Base-by-base conservation (phyloP, 2,329 filamentous ascomycete species). In the Nothophaeocryptopus gaeumannii region DNA sequence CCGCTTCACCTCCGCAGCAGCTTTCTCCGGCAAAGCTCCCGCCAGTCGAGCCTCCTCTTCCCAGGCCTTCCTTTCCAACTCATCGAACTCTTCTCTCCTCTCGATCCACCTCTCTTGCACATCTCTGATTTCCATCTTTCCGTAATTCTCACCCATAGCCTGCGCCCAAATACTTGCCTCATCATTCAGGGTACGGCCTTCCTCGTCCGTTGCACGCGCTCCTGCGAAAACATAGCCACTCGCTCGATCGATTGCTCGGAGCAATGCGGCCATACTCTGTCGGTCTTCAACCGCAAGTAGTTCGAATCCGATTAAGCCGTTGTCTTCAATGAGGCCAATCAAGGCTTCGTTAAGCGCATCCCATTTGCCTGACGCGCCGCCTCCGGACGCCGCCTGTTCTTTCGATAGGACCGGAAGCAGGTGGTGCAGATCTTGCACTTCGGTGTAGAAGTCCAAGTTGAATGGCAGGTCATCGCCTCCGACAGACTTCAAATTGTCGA, bases 51-150 rank as follows among this genome's bases (percentile, higher is more conserved):
- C 82, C 70, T 95, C 87, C 60, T 87, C 84, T 63, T 91, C 88
- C 74, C 85, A 83, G 47, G 85, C 81, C 63, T 82, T 81, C 51
- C 78, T 76, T 75, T 97, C 93, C 53, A 83, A 73, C 60, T 85
- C 84, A 69, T 99, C 93, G 64, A 89, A 89, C 58, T 86, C 89
- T 12, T 91, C 91, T 67, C 91, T 93, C 35, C 85, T 79, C 71
- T 97, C 92, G 30, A 99, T 74, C 93, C 93, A 99, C 54, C 93
- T 80, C 73, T 99, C 93, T 71, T 99, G 93, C 56, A 97, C 85
- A 70, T 99, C 92, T 52, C 85, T 78, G 8, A 90, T 83, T 62
- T 95, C 90, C 78, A 95, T 83, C 32, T 83, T 81, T 51, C 79
- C 79, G 59, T 65, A 69, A 2, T 80, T 79, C 55, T 84, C 80